Percentiles rank a stretch among this genome's conserved stretches.
Evolutionary conservation across 176 grass and related monocot species (phyloP).

Genomic region (barley (Hordeum vulgare)): MorexV3_pseudomolecules_assembly NC_058519.1:608643041-608643540

Average conservation of each 20-base stretch:
- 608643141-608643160: neutral
- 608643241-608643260: neutral
- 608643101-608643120: neutral
- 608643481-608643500: neutral
- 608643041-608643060: neutral
- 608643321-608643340: neutral
- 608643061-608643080: neutral
- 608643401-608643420: neutral
- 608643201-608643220: slow-evolving; percentile 13
- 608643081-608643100: neutral
- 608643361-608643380: neutral
- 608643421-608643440: slow-evolving; percentile 25
- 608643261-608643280: neutral
- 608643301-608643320: neutral
- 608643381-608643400: neutral
- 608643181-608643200: slow-evolving; percentile 8
- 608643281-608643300: neutral
- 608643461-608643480: slow-evolving; percentile 20
- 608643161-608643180: neutral
- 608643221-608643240: slow-evolving; percentile 8
- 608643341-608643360: neutral
- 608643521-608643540: neutral
- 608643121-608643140: neutral
- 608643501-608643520: neutral
- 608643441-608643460: slow-evolving; percentile 20